Conservation (phyloP, 192 early-diverging fungal genomes). For the Coemansia sp. region DNA sequence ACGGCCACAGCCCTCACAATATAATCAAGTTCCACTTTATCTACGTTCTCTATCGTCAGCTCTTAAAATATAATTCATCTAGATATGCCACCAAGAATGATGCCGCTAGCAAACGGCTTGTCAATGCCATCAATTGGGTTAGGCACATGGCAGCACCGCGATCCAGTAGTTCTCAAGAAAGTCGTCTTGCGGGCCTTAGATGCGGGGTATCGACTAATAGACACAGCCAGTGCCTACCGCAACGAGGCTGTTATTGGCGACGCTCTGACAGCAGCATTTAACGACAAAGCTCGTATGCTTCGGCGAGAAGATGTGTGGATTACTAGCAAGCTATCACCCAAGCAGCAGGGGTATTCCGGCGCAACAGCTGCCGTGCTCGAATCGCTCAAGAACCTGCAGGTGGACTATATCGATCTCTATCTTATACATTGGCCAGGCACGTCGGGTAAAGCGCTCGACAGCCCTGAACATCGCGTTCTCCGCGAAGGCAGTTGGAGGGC, state of each 20-base stretch:
- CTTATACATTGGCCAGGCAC: conserved; percentile 78
- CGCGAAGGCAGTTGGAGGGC: conserved; percentile 63
- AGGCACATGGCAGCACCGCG: conserved; percentile 44
- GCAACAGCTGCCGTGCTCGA: conserved; percentile 57
- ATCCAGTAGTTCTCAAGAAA: conserved; percentile 10
- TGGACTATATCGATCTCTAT: conserved; percentile 74
- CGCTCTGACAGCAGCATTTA: conserved; percentile 52
- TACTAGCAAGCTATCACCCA: conserved; percentile 70
- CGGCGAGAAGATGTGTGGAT: conserved; percentile 67
- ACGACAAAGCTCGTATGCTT: conserved; percentile 43
- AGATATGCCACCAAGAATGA: neutral
- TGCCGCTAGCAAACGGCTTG: conserved; percentile 16
- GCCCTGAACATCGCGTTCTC: conserved; percentile 47
- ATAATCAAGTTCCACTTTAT: too few species aligned
- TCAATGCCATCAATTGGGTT: conserved; percentile 35
- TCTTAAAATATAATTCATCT: too few species aligned
- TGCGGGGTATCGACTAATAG: conserved; percentile 35
- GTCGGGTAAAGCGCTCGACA: conserved; percentile 40
- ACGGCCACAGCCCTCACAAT: too few species aligned
- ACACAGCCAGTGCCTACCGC: conserved; percentile 67
- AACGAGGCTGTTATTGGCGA: conserved; percentile 64
- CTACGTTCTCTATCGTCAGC: too few species aligned
- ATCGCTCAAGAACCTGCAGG: conserved; percentile 59
- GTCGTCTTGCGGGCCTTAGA: conserved; percentile 30
- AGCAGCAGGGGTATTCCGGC: conserved; percentile 65